Evolutionary conservation across 768 basidiomycete species (phyloP), one percentile per base, ranked within the genome.

Genomic region (Baorangia bicolor): DNA sequence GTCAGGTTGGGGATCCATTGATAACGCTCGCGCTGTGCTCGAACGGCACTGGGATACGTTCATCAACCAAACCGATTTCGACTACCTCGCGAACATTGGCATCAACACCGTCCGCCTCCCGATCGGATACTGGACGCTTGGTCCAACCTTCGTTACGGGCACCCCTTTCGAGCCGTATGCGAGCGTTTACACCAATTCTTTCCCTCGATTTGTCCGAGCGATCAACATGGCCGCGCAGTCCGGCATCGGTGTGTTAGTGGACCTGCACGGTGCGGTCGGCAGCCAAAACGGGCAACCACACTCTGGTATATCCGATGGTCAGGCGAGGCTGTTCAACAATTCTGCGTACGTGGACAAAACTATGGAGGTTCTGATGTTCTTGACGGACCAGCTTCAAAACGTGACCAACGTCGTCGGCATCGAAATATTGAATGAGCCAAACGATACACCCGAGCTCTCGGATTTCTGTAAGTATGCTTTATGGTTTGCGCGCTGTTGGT

Each of bases 21-120:
- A 69, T 2, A 64, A 64, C 57, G 81, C 85, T 42, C 78, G 77
- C 10, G 71, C 78, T 3, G 69, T 81, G 81, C 27, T 92, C 25
- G 86, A 91, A 66, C 67, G 72, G 10, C 90, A 92, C 70, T 92
- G 89, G 88, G 85, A 90, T 67, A 78, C 73, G 1, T 92, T 85
- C 79, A 81, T 92, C 56, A 78, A 71, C 8, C 80, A 86, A 40
- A 69, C 74, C 2, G 90, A 92, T 67, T 87, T 86, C 75, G 67
- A 73, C 4, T 88, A 85, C 76, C 77, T 92, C 20, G 75, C 75
- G 0, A 69, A 72, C 30, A 73, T 77, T 14, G 85, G 85, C 2
- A 77, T 87, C 66, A 87, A 87, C 58, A 77, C 81, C 23, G 81
- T 87, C 37, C 76, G 87, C 28, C 76, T 88, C 28, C 86, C 87